Evolutionary conservation across 2,329 filamentous ascomycete species (phyloP).

Genomic region (Colletotrichum trifolii): DNA sequence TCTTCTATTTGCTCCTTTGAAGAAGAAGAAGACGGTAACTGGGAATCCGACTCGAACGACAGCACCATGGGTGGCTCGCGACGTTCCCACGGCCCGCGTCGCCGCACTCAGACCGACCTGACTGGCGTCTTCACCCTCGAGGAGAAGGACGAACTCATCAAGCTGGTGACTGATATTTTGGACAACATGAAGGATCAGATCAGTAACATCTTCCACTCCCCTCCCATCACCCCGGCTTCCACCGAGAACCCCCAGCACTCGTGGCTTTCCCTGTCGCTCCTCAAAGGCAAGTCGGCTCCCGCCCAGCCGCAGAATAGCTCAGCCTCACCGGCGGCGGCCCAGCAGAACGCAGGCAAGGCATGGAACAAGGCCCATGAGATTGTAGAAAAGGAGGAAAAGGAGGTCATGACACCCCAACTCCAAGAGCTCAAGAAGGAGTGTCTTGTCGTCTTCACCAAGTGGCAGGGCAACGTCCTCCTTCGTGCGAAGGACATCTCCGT

Average conservation of each 20-base stretch:
- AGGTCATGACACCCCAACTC: slow-evolving; percentile 40
- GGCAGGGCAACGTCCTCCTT: slow-evolving; percentile 77
- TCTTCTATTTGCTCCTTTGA: slow-evolving; percentile 35
- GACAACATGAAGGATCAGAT: slow-evolving; percentile 67
- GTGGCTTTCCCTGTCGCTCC: slow-evolving; percentile 50
- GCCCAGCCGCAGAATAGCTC: slow-evolving; percentile 26
- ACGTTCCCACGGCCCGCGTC: slow-evolving; percentile 29
- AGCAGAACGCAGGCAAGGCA: slow-evolving; percentile 37
- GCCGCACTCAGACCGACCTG: slow-evolving; percentile 54
- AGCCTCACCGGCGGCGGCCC: slow-evolving; percentile 24
- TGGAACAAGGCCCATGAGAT: slow-evolving; percentile 44
- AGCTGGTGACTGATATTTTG: slow-evolving; percentile 62
- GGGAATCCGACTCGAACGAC: slow-evolving; percentile 30
- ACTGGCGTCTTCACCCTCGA: slow-evolving; percentile 58
- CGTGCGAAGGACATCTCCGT: slow-evolving; percentile 77
- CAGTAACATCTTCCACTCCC: slow-evolving; percentile 62
- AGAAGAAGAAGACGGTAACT: slow-evolving; percentile 34
- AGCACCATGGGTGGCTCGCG: slow-evolving; percentile 27
- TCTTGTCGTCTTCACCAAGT: slow-evolving; percentile 80
- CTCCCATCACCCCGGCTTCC: slow-evolving; percentile 47
- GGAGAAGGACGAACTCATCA: slow-evolving; percentile 64
- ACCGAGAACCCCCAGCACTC: slow-evolving; percentile 46
- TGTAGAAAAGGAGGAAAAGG: slow-evolving; percentile 46
- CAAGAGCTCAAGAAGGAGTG: slow-evolving; percentile 75
- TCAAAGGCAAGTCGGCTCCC: slow-evolving; percentile 36